Evolutionary conservation across 2,329 filamentous ascomycete species (phyloP), one percentile per base, ranked within the genome.

Genomic region (Ploettnerulaceae sp.): DNA sequence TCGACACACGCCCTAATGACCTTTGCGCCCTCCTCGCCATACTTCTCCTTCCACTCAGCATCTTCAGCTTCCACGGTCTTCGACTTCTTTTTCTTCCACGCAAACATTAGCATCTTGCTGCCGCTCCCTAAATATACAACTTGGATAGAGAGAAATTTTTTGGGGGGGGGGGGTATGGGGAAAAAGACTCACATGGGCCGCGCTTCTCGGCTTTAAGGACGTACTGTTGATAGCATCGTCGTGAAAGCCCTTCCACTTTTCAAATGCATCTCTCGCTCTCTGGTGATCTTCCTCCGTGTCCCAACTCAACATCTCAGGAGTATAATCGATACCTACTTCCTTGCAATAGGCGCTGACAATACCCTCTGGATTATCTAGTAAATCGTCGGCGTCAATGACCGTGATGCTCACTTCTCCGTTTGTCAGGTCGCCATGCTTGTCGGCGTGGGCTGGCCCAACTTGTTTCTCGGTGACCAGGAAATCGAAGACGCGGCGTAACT

Each of bases 181-280:
- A n/a, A n/a, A 26, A 29, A 28, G 42, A 67, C 75, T 66, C 67
- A 82, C 79, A 65, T 78, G 73, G 20, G 80, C 76, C 55, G 82
- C 75, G 35, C 74, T 72, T 61, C 87, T 75, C 2, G 86, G 79
- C 64, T 83, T 84, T 60, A 98, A 71, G 52, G 81, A 82, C 28
- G 76, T 84, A 63, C 87, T 95, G 57, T 86, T 74, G 58, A 97
- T 87, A 11, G 89, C 93, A 71, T 97, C 93, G 57, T 97, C 86
- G 66, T 97, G 93, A 71, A 95, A 97, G 8, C 93, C 93, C 57
- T 82, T 86, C 93, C 93, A 97, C 72, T 98, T 97, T 69, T 90
- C 89, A 69, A 97, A 97, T 14, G 82, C 82, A 53, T 80, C 75
- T 56, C 76, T 74, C 3, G 90, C 91, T 52, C 77, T 71, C 41